A percentile compares a stretch with the other conserved stretches of the same genome.
Evolutionary conservation across 441 rosid genomes (phyloP).

Genomic region (Populus hybrid): DNA sequence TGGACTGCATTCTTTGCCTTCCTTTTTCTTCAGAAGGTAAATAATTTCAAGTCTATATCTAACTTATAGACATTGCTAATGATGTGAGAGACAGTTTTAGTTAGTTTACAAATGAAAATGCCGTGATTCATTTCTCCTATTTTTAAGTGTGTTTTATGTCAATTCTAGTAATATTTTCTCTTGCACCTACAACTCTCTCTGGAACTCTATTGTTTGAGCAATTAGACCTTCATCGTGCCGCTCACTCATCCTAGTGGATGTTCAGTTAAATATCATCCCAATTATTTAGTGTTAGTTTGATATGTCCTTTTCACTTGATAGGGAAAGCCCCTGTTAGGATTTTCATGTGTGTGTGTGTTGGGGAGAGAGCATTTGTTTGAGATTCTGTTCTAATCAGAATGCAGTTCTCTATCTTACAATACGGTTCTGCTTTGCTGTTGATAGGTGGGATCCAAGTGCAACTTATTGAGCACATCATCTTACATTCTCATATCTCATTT

Average conservation of each 20-base stretch:
- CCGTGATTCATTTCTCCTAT: background rate
- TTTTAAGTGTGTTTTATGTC: background rate
- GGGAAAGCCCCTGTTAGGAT: background rate
- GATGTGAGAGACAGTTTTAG: slow-evolving; percentile 13
- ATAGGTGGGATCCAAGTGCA: background rate
- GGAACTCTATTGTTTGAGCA: background rate
- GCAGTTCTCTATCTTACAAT: background rate
- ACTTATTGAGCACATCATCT: background rate
- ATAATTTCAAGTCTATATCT: slow-evolving; percentile 19
- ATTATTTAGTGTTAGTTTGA: too few species aligned
- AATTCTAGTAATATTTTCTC: background rate
- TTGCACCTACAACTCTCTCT: background rate
- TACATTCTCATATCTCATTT: background rate
- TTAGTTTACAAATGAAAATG: slow-evolving; percentile 10
- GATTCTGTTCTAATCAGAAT: background rate
- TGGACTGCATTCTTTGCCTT: slow-evolving; percentile 39
- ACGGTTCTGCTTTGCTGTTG: background rate
- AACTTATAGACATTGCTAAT: slow-evolving; percentile 19
- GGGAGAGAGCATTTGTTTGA: background rate
- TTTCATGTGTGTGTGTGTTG: background rate
- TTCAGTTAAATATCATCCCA: background rate
- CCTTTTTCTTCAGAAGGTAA: slow-evolving; percentile 46
- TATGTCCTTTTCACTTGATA: background rate
- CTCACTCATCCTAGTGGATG: background rate
- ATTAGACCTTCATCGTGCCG: background rate